Percentiles rank a stretch among this genome's conserved stretches.
phyloP scores from a whole-genome alignment of 2,329 filamentous ascomycete species.

The Cladosporium sp. region DNA sequence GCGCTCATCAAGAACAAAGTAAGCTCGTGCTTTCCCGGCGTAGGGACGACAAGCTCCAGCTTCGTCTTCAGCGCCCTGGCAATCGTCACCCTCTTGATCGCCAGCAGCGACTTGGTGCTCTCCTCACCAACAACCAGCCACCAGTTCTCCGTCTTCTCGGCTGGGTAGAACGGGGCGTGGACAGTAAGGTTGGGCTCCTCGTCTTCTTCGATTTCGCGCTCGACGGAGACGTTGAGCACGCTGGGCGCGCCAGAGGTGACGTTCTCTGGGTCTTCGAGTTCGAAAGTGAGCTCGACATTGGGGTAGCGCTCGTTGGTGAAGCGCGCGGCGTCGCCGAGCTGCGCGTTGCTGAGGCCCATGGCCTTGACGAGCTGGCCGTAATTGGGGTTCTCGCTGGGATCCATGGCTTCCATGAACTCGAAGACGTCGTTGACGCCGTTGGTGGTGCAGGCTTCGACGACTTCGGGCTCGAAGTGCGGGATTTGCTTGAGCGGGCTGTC shows the following conservation, averaged over 20 bases:
- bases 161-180: slow-evolving; percentile 92
- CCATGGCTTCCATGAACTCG: slow-evolving; percentile 99
- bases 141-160: slow-evolving; percentile 94
- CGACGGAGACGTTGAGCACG: slow-evolving; percentile 80
- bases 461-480: slow-evolving; percentile 83
- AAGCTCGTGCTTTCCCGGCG: slow-evolving; percentile 78
- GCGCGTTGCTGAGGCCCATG: slow-evolving; percentile 74
- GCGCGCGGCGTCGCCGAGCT: slow-evolving; percentile 83
- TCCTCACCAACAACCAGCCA: slow-evolving; percentile 97
- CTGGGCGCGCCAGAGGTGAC: slow-evolving; percentile 79
- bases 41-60: slow-evolving; percentile 85
- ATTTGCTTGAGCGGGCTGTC: slow-evolving; percentile 97
- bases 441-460: slow-evolving; percentile 78
- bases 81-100: slow-evolving; percentile 92
- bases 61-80: slow-evolving; percentile 73
- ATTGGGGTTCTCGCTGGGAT: slow-evolving; percentile 84
- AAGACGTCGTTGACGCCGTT: slow-evolving; percentile 89
- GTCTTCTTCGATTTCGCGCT: slow-evolving; percentile 73
- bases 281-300: slow-evolving; percentile 87
- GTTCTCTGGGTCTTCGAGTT: slow-evolving; percentile 76
- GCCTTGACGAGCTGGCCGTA: slow-evolving; percentile 75
- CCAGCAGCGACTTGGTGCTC: slow-evolving; percentile 79
- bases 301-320: slow-evolving; percentile 98
- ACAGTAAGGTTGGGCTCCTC: slow-evolving; percentile 79
- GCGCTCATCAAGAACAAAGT: slow-evolving; percentile 97